Conservation (phyloP, 2,329 filamentous ascomycete genomes). For the Monilinia polystroma region DNA sequence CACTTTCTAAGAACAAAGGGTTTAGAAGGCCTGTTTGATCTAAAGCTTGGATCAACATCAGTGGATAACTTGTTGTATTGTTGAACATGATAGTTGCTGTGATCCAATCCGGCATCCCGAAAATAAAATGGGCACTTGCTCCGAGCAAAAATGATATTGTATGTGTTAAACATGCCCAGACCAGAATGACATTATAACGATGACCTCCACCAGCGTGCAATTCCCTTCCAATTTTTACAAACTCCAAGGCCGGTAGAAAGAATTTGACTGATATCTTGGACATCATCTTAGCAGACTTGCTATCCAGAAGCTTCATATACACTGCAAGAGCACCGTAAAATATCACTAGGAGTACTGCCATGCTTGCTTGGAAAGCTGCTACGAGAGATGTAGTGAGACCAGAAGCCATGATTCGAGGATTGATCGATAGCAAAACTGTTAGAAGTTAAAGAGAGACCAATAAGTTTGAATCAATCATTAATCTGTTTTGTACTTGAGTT, state of each 20-base stretch:
- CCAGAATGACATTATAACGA: slow-evolving; percentile 44
- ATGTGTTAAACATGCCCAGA: slow-evolving; percentile 47
- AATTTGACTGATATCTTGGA: slow-evolving; percentile 50
- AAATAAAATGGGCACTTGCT: slow-evolving; percentile 40
- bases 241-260: slow-evolving; percentile 48
- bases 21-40: slow-evolving; percentile 52
- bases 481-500: not conserved
- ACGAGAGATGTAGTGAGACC: slow-evolving; percentile 45
- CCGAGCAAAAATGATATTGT: slow-evolving; percentile 45
- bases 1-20: slow-evolving; percentile 46
- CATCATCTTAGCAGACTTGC: slow-evolving; percentile 43
- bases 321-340: slow-evolving; percentile 47
- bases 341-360: slow-evolving; percentile 50
- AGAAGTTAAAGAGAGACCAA: not conserved
- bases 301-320: slow-evolving; percentile 43
- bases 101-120: slow-evolving; percentile 49
- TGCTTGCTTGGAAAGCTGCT: slow-evolving; percentile 48
- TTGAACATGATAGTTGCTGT: slow-evolving; percentile 50
- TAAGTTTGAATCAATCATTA: not conserved
- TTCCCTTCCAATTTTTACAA: slow-evolving; percentile 48
- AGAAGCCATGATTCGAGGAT: slow-evolving; percentile 13
- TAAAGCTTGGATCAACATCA: slow-evolving; percentile 46
- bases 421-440: not conserved
- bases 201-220: slow-evolving; percentile 42
- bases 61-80: slow-evolving; percentile 49